Conservation (phyloP, 768 basidiomycete genomes). For the Galerina marginata region DNA sequence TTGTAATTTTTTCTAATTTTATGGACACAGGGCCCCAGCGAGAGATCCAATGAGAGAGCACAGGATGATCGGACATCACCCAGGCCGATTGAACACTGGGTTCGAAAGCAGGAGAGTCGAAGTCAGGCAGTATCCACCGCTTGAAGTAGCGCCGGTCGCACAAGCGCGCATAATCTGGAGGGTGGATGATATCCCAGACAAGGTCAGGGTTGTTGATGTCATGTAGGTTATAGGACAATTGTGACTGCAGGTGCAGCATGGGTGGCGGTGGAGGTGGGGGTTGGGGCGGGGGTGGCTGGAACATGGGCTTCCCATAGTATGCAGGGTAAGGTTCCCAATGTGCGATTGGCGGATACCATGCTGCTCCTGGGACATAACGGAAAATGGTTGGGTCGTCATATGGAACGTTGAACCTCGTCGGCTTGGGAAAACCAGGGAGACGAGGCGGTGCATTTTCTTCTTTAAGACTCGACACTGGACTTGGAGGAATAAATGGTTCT, state of each 20-base stretch:
- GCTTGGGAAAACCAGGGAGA: constrained; percentile 5
- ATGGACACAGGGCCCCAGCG: constrained; percentile 58
- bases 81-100: constrained; percentile 37
- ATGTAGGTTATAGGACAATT: constrained; percentile 43
- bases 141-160: constrained; percentile 31
- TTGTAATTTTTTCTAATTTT: constrained; percentile 36
- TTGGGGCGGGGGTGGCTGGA: not conserved
- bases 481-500: constrained; percentile 24
- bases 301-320: not conserved
- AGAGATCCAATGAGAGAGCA: constrained; percentile 47
- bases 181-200: constrained; percentile 49
- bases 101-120: constrained; percentile 38
- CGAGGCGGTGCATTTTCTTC: constrained; percentile 4
- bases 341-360: too few species aligned
- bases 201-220: constrained; percentile 40
- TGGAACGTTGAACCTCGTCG: not conserved
- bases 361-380: too few species aligned
- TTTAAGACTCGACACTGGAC: constrained; percentile 6
- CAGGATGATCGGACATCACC: constrained; percentile 43
- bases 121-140: constrained; percentile 25
- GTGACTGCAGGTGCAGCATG: constrained; percentile 33
- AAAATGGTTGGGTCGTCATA: too few species aligned
- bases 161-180: constrained; percentile 39
- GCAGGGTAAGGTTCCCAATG: too few species aligned
- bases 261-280: constrained; percentile 9